phyloP scores from a whole-genome alignment of 2,329 filamentous ascomycete species.

The Cladophialophora chaetospira region DNA sequence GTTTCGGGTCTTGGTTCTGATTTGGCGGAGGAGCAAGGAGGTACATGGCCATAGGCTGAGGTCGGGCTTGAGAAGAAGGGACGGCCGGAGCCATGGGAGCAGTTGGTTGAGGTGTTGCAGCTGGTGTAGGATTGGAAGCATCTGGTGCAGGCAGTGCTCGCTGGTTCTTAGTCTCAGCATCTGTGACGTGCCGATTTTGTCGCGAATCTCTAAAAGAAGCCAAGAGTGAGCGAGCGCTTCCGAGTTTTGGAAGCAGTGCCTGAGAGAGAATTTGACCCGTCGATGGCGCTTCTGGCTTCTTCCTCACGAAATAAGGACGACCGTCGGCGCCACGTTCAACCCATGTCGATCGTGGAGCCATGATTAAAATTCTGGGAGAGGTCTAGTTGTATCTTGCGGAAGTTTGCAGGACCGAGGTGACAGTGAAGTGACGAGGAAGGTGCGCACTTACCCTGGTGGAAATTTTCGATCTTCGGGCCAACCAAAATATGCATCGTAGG shows the following conservation, averaged over 20 bases:
- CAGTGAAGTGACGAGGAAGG: constrained; percentile 3
- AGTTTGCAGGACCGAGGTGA: constrained; percentile 1
- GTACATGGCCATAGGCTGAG: constrained; percentile 23
- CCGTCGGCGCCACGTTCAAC: constrained; percentile 30
- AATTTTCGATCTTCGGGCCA: constrained; percentile 8
- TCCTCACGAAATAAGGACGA: constrained; percentile 29
- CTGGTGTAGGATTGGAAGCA: constrained; percentile 1
- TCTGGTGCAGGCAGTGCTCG: constrained; percentile 15
- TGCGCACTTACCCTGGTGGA: constrained; percentile 24
- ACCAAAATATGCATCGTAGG: constrained; percentile 28
- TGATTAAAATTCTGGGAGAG: constrained; percentile 1
- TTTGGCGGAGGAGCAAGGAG: constrained; percentile 14
- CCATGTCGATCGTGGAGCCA: constrained; percentile 21
- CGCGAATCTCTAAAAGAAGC: constrained; percentile 23
- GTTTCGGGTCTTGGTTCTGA: constrained; percentile 4
- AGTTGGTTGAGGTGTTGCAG: constrained; percentile 10
- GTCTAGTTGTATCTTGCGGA: no score
- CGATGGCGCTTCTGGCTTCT: constrained; percentile 21
- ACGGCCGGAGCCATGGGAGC: constrained; percentile 20
- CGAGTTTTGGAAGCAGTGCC: constrained; percentile 13
- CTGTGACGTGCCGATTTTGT: constrained; percentile 13
- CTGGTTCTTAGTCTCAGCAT: background rate
- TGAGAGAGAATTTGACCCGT: constrained; percentile 5
- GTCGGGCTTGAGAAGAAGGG: constrained; percentile 22
- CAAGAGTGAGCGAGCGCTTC: constrained; percentile 26